A percentile compares a stretch with the other conserved stretches of the same genome.
These are phyloP conservation scores for Vigna radiata DNA, from an alignment of 306 rosid species.

Conservation along the genomic window DNA sequence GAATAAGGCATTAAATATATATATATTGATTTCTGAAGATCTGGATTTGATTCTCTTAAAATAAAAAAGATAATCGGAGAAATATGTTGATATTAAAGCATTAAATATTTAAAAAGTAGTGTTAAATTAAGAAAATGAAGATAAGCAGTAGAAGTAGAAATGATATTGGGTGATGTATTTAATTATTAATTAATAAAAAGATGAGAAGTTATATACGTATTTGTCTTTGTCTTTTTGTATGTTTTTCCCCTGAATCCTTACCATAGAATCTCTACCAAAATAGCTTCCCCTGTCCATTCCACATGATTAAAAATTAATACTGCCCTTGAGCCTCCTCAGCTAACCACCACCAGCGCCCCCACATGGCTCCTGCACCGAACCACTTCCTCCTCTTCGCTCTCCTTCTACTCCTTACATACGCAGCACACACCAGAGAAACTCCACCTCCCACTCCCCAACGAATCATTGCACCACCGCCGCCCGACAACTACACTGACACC, in stretches of 20 bases:
- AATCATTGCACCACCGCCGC: not conserved
- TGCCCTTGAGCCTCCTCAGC: slow-evolving; percentile 20
- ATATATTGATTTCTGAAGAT: no score
- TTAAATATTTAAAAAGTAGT: not conserved
- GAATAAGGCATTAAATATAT: no score
- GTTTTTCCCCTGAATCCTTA: slow-evolving; percentile 39
- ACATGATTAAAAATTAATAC: slow-evolving; percentile 42
- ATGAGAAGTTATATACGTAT: not conserved
- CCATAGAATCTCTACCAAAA: slow-evolving; percentile 54
- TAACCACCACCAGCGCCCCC: slow-evolving; percentile 22
- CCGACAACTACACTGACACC: not conserved
- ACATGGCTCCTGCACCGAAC: slow-evolving; percentile 45
- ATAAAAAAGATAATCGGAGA: no score
- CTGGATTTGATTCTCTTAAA: no score
- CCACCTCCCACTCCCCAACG: slow-evolving; percentile 28
- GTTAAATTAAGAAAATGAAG: no score
- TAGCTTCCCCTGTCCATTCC: slow-evolving; percentile 23
- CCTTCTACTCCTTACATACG: not conserved
- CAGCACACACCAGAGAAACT: slow-evolving; percentile 7
- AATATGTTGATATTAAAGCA: not conserved
- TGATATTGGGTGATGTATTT: not conserved
- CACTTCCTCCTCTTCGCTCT: not conserved
- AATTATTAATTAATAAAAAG: not conserved
- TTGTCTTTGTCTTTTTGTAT: slow-evolving; percentile 45
- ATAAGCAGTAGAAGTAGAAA: not conserved